These are phyloP conservation scores for Arthrinium puccinioides DNA, from an alignment of 2,329 filamentous ascomycete genomes.

Conservation along the genomic window DNA sequence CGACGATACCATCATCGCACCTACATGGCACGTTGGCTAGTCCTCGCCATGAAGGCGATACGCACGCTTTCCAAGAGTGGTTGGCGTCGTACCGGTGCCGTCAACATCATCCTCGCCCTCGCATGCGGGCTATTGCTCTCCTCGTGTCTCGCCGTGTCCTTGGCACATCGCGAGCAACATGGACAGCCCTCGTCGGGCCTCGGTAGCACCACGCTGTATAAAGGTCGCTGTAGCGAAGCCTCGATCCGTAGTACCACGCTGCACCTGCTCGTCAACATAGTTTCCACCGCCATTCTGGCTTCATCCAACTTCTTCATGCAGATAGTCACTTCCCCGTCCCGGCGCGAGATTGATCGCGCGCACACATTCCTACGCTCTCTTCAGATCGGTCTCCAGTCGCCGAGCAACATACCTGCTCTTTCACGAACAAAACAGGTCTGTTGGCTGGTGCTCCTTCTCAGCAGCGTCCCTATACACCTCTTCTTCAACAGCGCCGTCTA, in stretches of 20 bases:
- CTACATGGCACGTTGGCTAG: no score
- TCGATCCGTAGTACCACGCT: background rate
- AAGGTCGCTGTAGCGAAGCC: background rate
- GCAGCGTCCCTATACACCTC: slow-evolving; percentile 6
- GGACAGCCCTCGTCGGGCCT: background rate
- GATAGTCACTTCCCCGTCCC: slow-evolving; percentile 8
- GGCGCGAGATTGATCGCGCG: slow-evolving; percentile 24
- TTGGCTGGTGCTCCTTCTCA: slow-evolving; percentile 4
- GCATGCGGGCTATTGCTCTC: background rate
- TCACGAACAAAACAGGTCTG: background rate
- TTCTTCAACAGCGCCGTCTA: slow-evolving; percentile 7
- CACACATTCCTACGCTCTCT: slow-evolving; percentile 31
- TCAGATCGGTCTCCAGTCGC: slow-evolving; percentile 32
- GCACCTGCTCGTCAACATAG: slow-evolving; percentile 5
- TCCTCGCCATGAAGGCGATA: background rate
- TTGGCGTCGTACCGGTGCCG: background rate
- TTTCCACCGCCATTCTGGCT: slow-evolving; percentile 4
- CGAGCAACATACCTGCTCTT: slow-evolving; percentile 22
- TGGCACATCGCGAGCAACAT: background rate
- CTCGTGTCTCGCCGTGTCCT: background rate
- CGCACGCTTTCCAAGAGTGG: background rate
- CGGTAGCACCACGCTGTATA: background rate
- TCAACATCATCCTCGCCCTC: background rate
- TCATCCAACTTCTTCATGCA: slow-evolving; percentile 14
- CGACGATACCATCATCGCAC: no score